Evolutionary conservation across 345 rosid genomes (phyloP), one percentile per base, ranked within the genome.

Genomic region (Laguncularia racemosa): DNA sequence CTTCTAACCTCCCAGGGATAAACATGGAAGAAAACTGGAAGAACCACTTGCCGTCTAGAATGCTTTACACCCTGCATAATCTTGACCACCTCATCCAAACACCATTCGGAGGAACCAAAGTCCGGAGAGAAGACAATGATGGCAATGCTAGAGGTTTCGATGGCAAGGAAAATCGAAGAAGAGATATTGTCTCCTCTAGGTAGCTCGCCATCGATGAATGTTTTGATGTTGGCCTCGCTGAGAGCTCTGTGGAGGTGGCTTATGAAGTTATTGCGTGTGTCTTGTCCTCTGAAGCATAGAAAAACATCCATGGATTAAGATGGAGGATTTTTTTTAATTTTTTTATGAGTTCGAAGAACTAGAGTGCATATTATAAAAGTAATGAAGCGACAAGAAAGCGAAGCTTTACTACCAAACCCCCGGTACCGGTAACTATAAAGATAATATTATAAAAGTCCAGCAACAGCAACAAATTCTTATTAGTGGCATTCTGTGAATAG

Each of bases 221-320:
- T 18, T 47, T 4, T 8, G 38, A 68, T 16, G 10, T 53, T 18
- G 46, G 19, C 14, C 14, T 23, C 33, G 11, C 14, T 16, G 28
- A 74, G 49, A 14, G 71, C 59, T 7, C 10, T 12, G 45, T 47
- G 55, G 15, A 74, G 62, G 56, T 62, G 71, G 43, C 62, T 49
- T 12, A 59, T 38, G 57, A 74, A 70, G 59, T 43, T 58, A 9
- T 66, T 45, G 8, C 74, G 74, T 19, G 65, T 62, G 63, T 73
- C 73, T 21, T 59, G 43, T 14, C 73, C 77, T 23, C 67, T 12
- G 44, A 45, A 68, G 54, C 78, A 66, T 57, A 70, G 9, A 61
- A 69, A 73, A 43, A 73, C 71, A 20, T 73, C 74, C 40, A 23
- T 23, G 28, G 28, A 23, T 23, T 23, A 23, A 23, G 28, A 23